Evolutionary conservation across 306 rosid genomes (phyloP).

Genomic region (Arachis hypogaea): DNA sequence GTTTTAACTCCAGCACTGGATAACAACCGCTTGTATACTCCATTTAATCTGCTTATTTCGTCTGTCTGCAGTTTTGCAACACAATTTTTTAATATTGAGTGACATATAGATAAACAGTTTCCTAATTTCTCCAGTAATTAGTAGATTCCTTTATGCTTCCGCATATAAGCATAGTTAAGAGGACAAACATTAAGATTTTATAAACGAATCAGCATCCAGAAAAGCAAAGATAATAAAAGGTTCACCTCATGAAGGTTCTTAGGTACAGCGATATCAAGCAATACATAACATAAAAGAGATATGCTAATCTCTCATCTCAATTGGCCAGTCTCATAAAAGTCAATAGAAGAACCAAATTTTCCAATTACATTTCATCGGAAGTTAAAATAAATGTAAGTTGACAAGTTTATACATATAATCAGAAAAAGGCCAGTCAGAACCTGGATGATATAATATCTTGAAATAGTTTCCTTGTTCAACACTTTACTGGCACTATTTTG

Average conservation of each 20-base stretch:
- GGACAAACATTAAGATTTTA: conserved; percentile 17
- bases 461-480: no score
- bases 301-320: no score
- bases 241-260: not conserved
- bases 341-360: no score
- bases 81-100: not conserved
- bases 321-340: no score
- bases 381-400: no score
- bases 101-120: conserved; percentile 13
- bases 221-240: conserved; percentile 13
- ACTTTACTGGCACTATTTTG: no score
- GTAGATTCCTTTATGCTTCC: conserved; percentile 26
- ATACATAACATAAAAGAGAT: no score
- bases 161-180: conserved; percentile 26
- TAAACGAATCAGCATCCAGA: conserved; percentile 12
- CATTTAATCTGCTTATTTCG: conserved; percentile 86
- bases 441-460: no score
- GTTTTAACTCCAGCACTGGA: conserved; percentile 82
- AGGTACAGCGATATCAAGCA: not conserved
- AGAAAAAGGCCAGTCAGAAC: no score
- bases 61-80: conserved; percentile 67
- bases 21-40: conserved; percentile 88
- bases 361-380: no score
- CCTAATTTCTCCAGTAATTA: not conserved
- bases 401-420: no score